A percentile compares a stretch with the other conserved stretches of the same genome.
These are phyloP conservation scores for Talaromyces rugulosus DNA, from an alignment of 2,329 filamentous ascomycete genomes.

Conservation along the genomic window DNA sequence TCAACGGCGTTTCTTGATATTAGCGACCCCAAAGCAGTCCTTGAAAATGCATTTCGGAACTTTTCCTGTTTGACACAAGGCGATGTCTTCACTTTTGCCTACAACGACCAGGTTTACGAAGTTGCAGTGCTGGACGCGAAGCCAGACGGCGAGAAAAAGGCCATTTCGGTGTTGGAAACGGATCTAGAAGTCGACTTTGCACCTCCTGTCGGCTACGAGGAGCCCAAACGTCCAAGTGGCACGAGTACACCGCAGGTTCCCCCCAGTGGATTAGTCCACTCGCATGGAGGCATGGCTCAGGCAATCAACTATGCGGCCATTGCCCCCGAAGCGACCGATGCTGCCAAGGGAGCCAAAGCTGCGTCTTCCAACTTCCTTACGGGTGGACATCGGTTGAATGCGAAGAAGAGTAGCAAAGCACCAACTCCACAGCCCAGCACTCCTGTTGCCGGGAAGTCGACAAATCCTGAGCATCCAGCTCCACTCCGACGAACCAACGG, in stretches of 20 bases:
- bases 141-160: slow-evolving; percentile 75
- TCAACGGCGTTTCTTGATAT: slow-evolving; percentile 93
- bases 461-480: slow-evolving; percentile 43
- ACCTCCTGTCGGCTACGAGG: slow-evolving; percentile 87
- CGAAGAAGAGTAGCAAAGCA: slow-evolving; percentile 76
- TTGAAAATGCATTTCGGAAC: slow-evolving; percentile 93
- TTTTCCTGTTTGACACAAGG: slow-evolving; percentile 91
- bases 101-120: slow-evolving; percentile 91
- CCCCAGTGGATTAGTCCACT: slow-evolving; percentile 70
- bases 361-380: slow-evolving; percentile 73
- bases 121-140: slow-evolving; percentile 93
- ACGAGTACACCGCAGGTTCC: slow-evolving; percentile 76
- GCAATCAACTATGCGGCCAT: slow-evolving; percentile 96
- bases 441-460: slow-evolving; percentile 57
- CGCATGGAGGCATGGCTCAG: slow-evolving; percentile 90
- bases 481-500: slow-evolving; percentile 60
- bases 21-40: slow-evolving; percentile 91
- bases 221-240: slow-evolving; percentile 69
- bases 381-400: slow-evolving; percentile 74
- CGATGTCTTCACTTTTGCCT: slow-evolving; percentile 92
- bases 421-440: slow-evolving; percentile 69
- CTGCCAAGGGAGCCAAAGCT: slow-evolving; percentile 58
- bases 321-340: slow-evolving; percentile 68
- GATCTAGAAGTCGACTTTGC: slow-evolving; percentile 97
- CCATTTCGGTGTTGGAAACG: slow-evolving; percentile 88